A percentile compares a stretch with the other conserved stretches of the same genome.
These are phyloP conservation scores for Besnoitia besnoiti DNA, from an alignment of 169 alveolate genomes.

Conservation along the genomic window DNA sequence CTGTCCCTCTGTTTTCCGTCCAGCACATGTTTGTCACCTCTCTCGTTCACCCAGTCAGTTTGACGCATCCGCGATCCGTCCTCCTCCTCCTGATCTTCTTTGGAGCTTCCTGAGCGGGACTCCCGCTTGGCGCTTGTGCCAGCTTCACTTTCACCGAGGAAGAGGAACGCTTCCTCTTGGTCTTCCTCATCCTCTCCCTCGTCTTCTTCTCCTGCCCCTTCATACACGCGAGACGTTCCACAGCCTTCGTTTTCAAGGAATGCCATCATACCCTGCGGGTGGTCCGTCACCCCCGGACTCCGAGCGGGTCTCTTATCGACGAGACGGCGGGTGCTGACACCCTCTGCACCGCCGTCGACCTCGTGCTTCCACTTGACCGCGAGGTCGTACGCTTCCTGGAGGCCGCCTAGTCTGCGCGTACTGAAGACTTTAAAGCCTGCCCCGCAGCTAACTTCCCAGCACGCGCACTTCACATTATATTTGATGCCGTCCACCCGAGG, in stretches of 20 bases:
- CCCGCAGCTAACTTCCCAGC: slow-evolving; percentile 55
- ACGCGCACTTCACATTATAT: slow-evolving; percentile 65
- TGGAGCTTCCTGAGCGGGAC: slow-evolving; percentile 12
- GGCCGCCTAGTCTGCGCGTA: slow-evolving; percentile 63
- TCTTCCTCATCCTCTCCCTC: not conserved
- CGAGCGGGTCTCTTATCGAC: not conserved
- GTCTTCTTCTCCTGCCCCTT: not conserved
- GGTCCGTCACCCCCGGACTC: not conserved
- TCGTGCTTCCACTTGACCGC: slow-evolving; percentile 62
- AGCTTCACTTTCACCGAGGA: not conserved
- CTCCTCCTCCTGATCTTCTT: not conserved
- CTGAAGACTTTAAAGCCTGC: slow-evolving; percentile 47
- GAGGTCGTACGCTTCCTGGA: slow-evolving; percentile 60
- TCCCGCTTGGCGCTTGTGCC: not conserved
- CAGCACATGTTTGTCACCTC: not conserved
- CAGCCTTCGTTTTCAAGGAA: not conserved
- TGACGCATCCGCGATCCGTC: not conserved
- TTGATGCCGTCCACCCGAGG: slow-evolving; percentile 59
- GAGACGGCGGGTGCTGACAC: not conserved
- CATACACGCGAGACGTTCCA: not conserved
- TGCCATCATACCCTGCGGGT: not conserved
- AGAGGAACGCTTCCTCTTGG: not conserved
- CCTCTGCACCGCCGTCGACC: slow-evolving; percentile 6
- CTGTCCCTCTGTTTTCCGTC: not conserved
- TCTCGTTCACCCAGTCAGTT: not conserved